Evolutionary conservation across 83 land plant genomes (phyloP), one percentile per base, ranked within the genome.

Genomic region (Thuja plicata): DNA sequence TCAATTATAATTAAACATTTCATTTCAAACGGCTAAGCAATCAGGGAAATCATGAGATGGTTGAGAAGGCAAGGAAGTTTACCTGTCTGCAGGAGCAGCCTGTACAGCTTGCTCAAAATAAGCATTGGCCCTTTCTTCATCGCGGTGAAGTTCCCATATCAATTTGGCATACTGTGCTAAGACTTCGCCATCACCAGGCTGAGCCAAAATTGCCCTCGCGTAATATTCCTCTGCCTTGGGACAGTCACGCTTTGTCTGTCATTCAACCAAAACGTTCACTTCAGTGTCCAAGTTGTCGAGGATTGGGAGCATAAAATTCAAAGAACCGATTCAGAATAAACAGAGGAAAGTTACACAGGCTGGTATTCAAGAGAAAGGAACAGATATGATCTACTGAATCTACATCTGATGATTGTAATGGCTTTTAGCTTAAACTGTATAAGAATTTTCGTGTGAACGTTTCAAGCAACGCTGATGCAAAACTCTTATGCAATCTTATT

Each of bases 61-160:
- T 6, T n/a, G 66, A 30, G 15, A 13, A 21, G n/a, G 1, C 6
- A 35, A 71, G 55, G 8, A 79, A 79, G 40, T 71, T 12, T 52
- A 96, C 97, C 94, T 88, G 89, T 96, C 90, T 21, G 83, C 83
- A 17, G 97, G 96, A 80, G 93, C 45, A 38, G 93, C 92, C 54
- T 93, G 90, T 77, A 92, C 92, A 87, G 97, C 94, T 76, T 86
- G 91, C 86, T 94, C 94, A 87, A 95, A 94, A 80, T 94, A 94
- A 85, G 78, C 32, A 34, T 87, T 45, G 24, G 97, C 97, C 34
- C 92, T 91, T 32, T 94, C 91, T 54, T 86, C 87, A 66, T 96
- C 94, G n/a, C 57, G 88, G 50, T 93, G 91, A 77, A 92, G 78
- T 30, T 96, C 91, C 97, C 97, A 96, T n/a, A 93, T 87, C 45